Base-by-base conservation (phyloP, 2,329 filamentous ascomycete genomes). In the Tolypocladium cylindrosporum region DNA sequence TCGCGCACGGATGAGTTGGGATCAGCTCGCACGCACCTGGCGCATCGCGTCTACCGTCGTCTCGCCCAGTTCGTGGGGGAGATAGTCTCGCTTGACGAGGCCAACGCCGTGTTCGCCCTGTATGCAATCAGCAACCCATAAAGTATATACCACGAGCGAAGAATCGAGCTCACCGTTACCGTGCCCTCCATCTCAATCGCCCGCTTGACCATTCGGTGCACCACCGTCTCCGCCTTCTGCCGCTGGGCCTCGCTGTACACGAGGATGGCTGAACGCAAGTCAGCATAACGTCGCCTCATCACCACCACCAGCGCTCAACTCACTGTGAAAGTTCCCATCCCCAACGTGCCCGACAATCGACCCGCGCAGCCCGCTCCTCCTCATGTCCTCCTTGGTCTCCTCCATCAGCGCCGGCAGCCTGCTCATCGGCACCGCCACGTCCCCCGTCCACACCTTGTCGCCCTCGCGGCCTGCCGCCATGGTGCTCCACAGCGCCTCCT, bases 141-240 rank as follows among this genome's bases (percentile, higher is more conserved):
- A 34, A 13, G 52, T 60, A 16, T 6, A 34, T 21, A 10, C 19
- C 14, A 2, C 19, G 37, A 4, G 6, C 34, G 19, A 31, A 37
- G 27, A 51, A 6, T 39, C 1, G 34, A 27, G 67, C 77, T 66
- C 66, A 82, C 80, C 14, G 90, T 92, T 1, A 91, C 89, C 0
- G 90, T 94, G 10, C 90, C 90, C 72, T 94, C 90, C 76, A 91
- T 82, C 74, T 91, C 88, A 54, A 95, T 85, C 0, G 90, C 90
- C 61, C 88, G 80, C 79, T 92, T 91, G 58, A 93, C 89, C 90
- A 94, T 94, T 59, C 85, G 80, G 69, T 92, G 88, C 34, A 94
- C 88, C 34, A 93, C 76, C 45, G 80, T 79, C 67, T 91, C 87
- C 2, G 88, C 87, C 57, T 82, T 79, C 59, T 78, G 73, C 63